Evolutionary conservation across 441 rosid species (phyloP), one percentile per base, ranked within the genome.

Genomic region (Populus hybrid): DNA sequence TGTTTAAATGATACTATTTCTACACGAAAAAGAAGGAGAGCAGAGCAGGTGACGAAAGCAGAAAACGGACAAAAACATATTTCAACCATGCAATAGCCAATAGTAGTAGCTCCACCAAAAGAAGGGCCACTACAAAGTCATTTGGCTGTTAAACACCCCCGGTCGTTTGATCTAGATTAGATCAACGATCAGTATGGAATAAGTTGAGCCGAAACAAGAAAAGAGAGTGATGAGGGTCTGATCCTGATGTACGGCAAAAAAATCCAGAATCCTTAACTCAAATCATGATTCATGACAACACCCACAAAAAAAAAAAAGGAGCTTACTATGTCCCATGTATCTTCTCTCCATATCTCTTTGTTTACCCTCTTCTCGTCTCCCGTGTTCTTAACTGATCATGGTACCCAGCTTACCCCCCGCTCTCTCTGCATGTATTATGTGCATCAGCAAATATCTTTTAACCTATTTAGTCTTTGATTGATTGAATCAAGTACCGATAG

Each of bases 171-270:
- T 74, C 34, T 14, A 20, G 57, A 12, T 14, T 46, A 46, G 57
- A 46, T 12, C 7, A 46, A 46, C 57, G 57, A 46, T 14, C 57
- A 46, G 5, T 46, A 14, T 46, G 20, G 20, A 46, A 46, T 46
- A 14, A 4, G 12, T 10, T 40, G 12, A 40, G 50, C 50, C 11
- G 14, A 40, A 40, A 46, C 57, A 12, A 14, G 11, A 38, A 8
- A 10, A 8, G 42, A 38, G 42, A 8, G 3, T 8, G 42, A 38
- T 0, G 10, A 38, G 42, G 42, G 10, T 38, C 42, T 67, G 76
- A 59, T 76, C 74, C 10, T 78, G 67, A 21, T 68, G 83, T 80
- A 74, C 82, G 80, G 80, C 73, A 75, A 35, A 35, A 24, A 40
- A 79, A 24, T 38, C 66, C 3, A 67, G 78, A 18, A 42, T 70